Percentiles rank a stretch among this genome's conserved stretches.
These are phyloP conservation scores for Sporothrix brunneoviolacea DNA, from an alignment of 2,329 filamentous ascomycete species.

Conservation along the genomic window DNA sequence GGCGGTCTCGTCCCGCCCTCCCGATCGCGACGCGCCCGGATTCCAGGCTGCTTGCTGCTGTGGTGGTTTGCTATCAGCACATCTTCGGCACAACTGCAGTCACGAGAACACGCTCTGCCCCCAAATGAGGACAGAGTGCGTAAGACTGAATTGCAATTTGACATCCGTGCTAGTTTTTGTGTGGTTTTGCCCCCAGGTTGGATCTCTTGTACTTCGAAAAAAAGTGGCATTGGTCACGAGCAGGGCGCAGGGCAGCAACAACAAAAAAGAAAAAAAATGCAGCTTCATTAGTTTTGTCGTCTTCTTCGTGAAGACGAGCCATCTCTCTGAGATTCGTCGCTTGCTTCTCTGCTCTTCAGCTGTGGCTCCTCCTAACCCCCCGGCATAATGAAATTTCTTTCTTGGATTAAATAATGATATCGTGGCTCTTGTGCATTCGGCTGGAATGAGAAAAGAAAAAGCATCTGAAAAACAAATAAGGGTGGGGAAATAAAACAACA, in stretches of 20 bases:
- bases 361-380: background rate
- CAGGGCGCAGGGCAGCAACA: too few species aligned
- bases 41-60: constrained; percentile 31
- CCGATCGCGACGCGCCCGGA: constrained; percentile 26
- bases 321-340: too few species aligned
- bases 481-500: background rate
- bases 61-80: constrained; percentile 68
- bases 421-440: background rate
- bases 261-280: too few species aligned
- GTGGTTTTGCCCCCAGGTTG: background rate
- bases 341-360: too few species aligned
- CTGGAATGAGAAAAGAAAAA: background rate
- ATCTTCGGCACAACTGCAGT: constrained; percentile 98
- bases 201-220: too few species aligned
- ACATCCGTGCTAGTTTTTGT: constrained; percentile 86
- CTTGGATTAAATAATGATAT: background rate
- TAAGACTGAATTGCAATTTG: constrained; percentile 92
- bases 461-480: background rate
- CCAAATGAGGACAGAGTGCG: background rate
- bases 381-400: background rate
- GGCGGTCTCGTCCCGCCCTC: background rate
- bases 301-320: too few species aligned
- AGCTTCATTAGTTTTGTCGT: too few species aligned
- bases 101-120: constrained; percentile 40
- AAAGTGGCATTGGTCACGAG: too few species aligned